Evolutionary conservation across 2,329 filamentous ascomycete species (phyloP), one percentile per base, ranked within the genome.

Genomic region (Beauveria australis): DNA sequence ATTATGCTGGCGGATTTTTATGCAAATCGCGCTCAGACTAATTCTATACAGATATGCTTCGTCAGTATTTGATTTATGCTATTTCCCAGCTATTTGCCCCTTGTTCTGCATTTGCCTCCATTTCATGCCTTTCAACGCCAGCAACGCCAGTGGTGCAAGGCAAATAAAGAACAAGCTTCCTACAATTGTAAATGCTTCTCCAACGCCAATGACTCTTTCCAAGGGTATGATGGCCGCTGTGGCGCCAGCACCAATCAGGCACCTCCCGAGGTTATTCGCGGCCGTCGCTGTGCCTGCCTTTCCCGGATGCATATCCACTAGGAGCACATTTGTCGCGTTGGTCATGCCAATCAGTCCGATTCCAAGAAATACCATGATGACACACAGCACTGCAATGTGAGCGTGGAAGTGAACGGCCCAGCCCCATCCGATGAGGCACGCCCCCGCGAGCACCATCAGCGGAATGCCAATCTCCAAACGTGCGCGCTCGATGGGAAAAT

Each of bases 251-350:
- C 81, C 82, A 2, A 86, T 66, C 3, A 82, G 68, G 60, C 83
- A 86, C 5, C 83, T 69, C 1, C 79, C 76, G 16, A 87, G 65
- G 62, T 86, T 86, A 62, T 81, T 83, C 0, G 81, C 77, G 0
- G 82, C 82, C 1, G 81, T 81, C 0, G 81, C 82, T 0, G 80
- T 79, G 0, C 79, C 81, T 0, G 82, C 78, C 19, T 74, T 75
- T 0, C 73, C 73, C 0, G 81, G 81, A 61, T 83, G 79, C 8
- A 86, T 74, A 64, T 87, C 84, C 4, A 85, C 75, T 2, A 86
- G 73, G 51, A 87, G 69, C 0, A 79, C 76, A 57, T 75, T 83
- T 41, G 77, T 72, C 3, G 79, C 74, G 61, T 83, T 84, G 67
- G 79, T 84, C 43, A 80, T 79, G 0, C 81, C 81, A 5, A 82